A percentile compares a stretch with the other conserved stretches of the same genome.
Conservation (phyloP, 2,329 filamentous ascomycete genomes). For the Colletotrichum costaricense region DNA sequence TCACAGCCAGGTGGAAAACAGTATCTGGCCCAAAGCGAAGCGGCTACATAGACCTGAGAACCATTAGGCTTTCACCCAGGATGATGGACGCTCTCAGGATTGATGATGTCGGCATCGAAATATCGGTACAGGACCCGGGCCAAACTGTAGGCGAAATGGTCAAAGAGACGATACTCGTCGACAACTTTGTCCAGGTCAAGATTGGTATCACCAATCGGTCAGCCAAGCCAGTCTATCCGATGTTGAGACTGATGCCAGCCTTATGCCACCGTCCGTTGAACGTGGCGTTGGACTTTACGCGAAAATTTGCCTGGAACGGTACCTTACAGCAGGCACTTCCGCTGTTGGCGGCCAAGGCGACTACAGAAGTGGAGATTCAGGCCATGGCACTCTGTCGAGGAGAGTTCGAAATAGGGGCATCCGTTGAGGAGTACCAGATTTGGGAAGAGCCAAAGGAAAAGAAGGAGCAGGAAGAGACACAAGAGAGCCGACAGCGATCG, state of each 20-base stretch:
- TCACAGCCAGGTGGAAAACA: conserved; percentile 79
- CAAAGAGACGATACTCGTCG: conserved; percentile 52
- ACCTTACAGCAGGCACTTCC: conserved; percentile 81
- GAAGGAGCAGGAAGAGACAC: conserved; percentile 43
- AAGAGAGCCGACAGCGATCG: conserved; percentile 53
- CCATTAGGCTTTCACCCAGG: conserved; percentile 76
- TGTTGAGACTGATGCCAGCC: conserved; percentile 81
- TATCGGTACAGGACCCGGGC: conserved; percentile 60
- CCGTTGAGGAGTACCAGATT: conserved; percentile 81
- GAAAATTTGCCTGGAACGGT: conserved; percentile 87
- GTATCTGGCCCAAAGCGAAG: conserved; percentile 60
- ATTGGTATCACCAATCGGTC: conserved; percentile 83
- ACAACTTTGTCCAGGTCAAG: conserved; percentile 76
- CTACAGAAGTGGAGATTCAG: conserved; percentile 72
- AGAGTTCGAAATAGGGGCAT: conserved; percentile 84
- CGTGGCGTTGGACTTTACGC: conserved; percentile 82
- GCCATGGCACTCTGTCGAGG: conserved; percentile 82
- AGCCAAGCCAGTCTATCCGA: conserved; percentile 72
- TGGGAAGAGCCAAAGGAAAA: conserved; percentile 49
- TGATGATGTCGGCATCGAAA: conserved; percentile 79
- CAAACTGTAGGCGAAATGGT: conserved; percentile 12
- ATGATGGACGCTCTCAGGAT: conserved; percentile 89
- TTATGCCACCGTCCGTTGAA: conserved; percentile 78
- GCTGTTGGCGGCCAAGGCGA: conserved; percentile 67
- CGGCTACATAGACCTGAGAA: conserved; percentile 81